phyloP scores from a whole-genome alignment of 139 green algal genomes.

The Picochlorum sp. region DNA sequence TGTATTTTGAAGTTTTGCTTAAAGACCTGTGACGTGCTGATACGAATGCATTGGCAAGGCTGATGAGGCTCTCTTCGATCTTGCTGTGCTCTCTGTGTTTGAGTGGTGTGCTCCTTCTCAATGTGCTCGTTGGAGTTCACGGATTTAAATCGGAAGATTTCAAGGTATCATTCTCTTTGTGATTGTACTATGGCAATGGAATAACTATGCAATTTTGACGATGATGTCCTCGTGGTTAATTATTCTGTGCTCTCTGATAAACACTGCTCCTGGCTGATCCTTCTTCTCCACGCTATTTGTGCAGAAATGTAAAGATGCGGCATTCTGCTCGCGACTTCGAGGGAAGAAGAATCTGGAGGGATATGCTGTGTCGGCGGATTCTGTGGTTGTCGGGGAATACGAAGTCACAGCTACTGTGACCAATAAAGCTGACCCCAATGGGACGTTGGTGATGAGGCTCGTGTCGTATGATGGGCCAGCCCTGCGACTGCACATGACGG shows the following conservation, averaged over 20 bases:
- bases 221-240: too few species aligned
- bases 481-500: slow-evolving; percentile 67
- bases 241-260: background rate
- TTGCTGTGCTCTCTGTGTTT: too few species aligned
- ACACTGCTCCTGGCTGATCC: background rate
- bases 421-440: slow-evolving; percentile 18
- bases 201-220: too few species aligned
- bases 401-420: slow-evolving; percentile 35
- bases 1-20: too few species aligned
- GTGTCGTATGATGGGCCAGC: slow-evolving; percentile 43
- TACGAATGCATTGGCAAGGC: too few species aligned
- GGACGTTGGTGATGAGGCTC: slow-evolving; percentile 48
- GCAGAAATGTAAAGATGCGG: slow-evolving; percentile 70
- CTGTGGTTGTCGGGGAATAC: slow-evolving; percentile 28
- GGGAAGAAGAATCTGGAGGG: slow-evolving; percentile 21
- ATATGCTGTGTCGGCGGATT: slow-evolving; percentile 44
- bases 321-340: slow-evolving; percentile 80
- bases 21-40: too few species aligned
- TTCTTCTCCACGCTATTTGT: background rate
- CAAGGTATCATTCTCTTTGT: too few species aligned
- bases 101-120: too few species aligned
- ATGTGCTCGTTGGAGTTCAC: too few species aligned
- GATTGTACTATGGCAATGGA: too few species aligned
- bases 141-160: too few species aligned
- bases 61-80: too few species aligned